Evolutionary conservation across 257 asterid species (phyloP), one percentile per base, ranked within the genome.

Genomic region (Lithospermum erythrorhizon): DNA sequence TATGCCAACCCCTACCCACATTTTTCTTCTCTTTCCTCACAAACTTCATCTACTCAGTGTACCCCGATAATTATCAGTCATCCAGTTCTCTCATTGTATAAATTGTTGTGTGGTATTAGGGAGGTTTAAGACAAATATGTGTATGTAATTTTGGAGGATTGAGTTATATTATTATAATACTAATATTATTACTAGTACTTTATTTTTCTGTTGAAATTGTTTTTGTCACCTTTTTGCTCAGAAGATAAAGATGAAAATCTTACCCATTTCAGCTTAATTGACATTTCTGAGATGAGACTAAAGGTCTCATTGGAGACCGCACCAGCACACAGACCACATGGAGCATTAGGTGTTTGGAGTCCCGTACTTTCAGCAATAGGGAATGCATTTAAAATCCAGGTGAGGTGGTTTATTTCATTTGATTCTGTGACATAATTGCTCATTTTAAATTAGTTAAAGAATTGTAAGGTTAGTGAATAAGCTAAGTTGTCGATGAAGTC

Each of bases 281-380:
- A 93, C 81, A 84, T 93, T 72, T 93, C 98, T 61, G 96, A 84
- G 78, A 79, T 89, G 57, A 78, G 94, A 77, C 71, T 93, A 71
- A 93, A 86, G 85, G 76, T 93, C 63, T 80, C 95, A 54, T 81
- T 93, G 79, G 98, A 88, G 82, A 82, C 97, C 66, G 83, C 88
- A 67, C 95, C 98, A 35, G 89, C 89, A 62, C 82, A 88, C 73
- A 80, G 98, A 71, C 98, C 95, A 32, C 90, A 78, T 67, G 98
- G 97, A 63, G 90, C 81, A 70, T 79, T 93, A 57, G 98, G 98
- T 55, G 89, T 93, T 30, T 93, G 98, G 98, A 78, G 98, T 59
- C 98, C 98, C 64, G 77, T 93, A 65, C 89, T 93, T 53, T 88
- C 98, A 54, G 98, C 98, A 66, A 83, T 93, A 71, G 98, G 98